These are phyloP conservation scores for Amylocarpus encephaloides DNA, from an alignment of 2,329 filamentous ascomycete species.

Conservation along the genomic window DNA sequence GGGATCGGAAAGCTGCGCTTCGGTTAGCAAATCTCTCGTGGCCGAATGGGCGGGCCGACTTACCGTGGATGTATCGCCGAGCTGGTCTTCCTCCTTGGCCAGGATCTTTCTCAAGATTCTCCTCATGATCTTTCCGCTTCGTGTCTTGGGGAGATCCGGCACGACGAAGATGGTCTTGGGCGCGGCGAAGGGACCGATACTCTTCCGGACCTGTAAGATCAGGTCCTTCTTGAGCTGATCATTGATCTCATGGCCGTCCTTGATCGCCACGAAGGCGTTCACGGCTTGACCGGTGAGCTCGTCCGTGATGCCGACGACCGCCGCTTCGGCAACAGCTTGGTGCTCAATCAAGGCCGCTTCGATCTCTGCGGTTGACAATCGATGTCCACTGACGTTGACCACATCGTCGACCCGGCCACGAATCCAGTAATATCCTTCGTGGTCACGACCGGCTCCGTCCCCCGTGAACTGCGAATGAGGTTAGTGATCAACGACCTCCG, in stretches of 20 bases:
- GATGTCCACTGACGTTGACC: constrained; percentile 94
- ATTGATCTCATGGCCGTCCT: constrained; percentile 68
- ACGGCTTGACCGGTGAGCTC: constrained; percentile 96
- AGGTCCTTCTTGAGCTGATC: constrained; percentile 90
- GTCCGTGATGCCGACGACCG: constrained; percentile 87
- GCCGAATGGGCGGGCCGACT: not conserved
- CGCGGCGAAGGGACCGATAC: constrained; percentile 93
- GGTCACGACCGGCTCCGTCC: constrained; percentile 90
- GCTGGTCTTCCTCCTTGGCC: constrained; percentile 91
- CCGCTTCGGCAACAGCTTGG: constrained; percentile 81
- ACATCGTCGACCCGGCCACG: constrained; percentile 97
- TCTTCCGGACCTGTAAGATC: constrained; percentile 90
- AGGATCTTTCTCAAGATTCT: constrained; percentile 95
- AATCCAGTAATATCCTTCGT: constrained; percentile 99
- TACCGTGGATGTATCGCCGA: constrained; percentile 88
- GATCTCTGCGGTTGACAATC: constrained; percentile 94
- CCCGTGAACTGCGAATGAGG: constrained; percentile 62
- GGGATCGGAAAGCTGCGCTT: constrained; percentile 73
- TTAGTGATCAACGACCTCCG: constrained; percentile 11
- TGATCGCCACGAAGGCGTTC: constrained; percentile 92
- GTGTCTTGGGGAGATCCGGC: constrained; percentile 91
- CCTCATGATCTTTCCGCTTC: constrained; percentile 98
- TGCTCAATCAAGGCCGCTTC: constrained; percentile 96
- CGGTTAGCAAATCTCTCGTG: constrained; percentile 2
- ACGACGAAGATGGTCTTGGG: constrained; percentile 91